Percentiles rank a stretch among this genome's conserved stretches.
phyloP scores from a whole-genome alignment of 2,329 filamentous ascomycete genomes.

The Claviceps sp. region DNA sequence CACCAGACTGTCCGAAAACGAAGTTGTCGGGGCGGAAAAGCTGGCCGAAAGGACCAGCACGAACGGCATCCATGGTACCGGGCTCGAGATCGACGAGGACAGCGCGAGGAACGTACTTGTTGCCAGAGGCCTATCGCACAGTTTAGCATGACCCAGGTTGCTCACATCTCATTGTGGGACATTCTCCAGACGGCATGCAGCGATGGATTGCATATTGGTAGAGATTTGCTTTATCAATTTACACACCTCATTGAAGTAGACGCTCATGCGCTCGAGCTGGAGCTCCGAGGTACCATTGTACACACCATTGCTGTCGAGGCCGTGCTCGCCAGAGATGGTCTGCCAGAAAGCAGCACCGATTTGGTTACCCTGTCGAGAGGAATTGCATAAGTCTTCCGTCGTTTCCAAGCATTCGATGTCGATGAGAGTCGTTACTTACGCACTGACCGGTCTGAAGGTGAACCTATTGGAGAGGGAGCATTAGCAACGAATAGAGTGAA shows the following conservation, averaged over 20 bases:
- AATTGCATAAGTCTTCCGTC: constrained; percentile 20
- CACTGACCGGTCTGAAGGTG: constrained; percentile 99
- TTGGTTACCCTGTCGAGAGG: constrained; percentile 74
- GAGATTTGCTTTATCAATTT: constrained; percentile 8
- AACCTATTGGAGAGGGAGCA: constrained; percentile 55
- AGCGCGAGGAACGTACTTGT: constrained; percentile 98
- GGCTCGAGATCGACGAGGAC: constrained; percentile 99
- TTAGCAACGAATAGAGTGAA: constrained; percentile 27
- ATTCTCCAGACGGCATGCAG: background rate
- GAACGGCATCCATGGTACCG: constrained; percentile 98
- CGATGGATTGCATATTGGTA: background rate
- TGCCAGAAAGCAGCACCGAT: constrained; percentile 99
- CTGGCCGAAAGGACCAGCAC: constrained; percentile 92
- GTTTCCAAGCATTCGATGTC: background rate
- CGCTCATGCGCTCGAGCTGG: constrained; percentile 98
- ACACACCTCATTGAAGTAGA: constrained; percentile 81
- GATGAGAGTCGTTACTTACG: constrained; percentile 83
- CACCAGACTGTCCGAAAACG: constrained; percentile 97
- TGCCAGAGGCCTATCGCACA: constrained; percentile 60
- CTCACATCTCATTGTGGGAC: background rate
- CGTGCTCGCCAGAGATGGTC: constrained; percentile 79
- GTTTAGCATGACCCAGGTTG: background rate
- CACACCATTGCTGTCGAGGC: constrained; percentile 92
- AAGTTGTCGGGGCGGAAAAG: constrained; percentile 99
- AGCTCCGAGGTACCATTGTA: constrained; percentile 94